These are phyloP conservation scores for Suillus subluteus DNA, from an alignment of 768 basidiomycete species.

Conservation along the genomic window DNA sequence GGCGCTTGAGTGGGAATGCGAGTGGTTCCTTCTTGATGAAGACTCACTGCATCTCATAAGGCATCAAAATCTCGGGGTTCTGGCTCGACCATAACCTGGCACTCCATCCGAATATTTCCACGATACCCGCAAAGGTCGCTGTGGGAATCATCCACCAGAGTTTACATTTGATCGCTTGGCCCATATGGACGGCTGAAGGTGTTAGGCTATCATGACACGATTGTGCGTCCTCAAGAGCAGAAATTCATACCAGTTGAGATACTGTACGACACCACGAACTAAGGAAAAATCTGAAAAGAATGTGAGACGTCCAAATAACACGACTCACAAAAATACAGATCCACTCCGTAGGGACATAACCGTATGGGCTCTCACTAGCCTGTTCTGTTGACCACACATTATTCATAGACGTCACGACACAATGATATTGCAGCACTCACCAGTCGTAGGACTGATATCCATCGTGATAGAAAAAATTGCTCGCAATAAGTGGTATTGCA, in stretches of 20 bases:
- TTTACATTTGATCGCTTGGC: constrained; percentile 46
- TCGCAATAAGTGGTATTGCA: background rate
- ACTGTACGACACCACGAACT: constrained; percentile 43
- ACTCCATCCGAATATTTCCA: constrained; percentile 60
- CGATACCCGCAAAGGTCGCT: constrained; percentile 45
- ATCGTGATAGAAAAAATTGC: background rate
- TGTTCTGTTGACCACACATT: background rate
- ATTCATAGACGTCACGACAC: background rate
- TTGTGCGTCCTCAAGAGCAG: background rate
- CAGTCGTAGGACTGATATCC: background rate
- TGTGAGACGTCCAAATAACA: background rate
- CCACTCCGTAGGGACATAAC: constrained; percentile 44
- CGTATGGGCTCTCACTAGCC: constrained; percentile 27
- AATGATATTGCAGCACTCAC: background rate
- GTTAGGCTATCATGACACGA: background rate
- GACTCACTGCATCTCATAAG: constrained; percentile 50
- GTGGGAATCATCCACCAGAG: constrained; percentile 60
- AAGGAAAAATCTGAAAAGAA: background rate
- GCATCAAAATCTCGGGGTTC: constrained; percentile 21
- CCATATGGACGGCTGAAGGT: constrained; percentile 48
- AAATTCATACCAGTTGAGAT: constrained; percentile 41
- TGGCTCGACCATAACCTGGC: constrained; percentile 55
- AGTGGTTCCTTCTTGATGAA: background rate
- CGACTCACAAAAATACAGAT: constrained; percentile 33
- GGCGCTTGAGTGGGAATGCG: background rate